Conservation (phyloP, 2,329 filamentous ascomycete species). For the Colletotrichum sp. region DNA sequence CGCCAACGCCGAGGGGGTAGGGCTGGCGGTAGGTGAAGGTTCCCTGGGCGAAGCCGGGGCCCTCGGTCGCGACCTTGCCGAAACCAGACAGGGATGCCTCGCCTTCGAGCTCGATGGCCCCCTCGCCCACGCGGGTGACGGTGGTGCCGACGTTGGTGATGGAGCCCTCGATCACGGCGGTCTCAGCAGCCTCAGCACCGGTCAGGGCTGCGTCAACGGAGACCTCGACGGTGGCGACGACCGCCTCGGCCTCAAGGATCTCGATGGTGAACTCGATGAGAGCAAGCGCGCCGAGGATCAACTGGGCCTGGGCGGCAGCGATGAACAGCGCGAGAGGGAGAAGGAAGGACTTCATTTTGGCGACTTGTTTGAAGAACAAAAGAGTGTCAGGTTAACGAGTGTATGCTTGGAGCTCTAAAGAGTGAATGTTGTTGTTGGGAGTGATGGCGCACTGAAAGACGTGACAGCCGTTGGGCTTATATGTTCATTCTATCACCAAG, state of each 20-base stretch:
- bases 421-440: background rate
- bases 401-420: background rate
- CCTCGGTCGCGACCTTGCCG: background rate
- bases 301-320: background rate
- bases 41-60: background rate
- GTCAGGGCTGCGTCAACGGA: background rate
- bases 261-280: background rate
- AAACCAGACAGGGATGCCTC: background rate
- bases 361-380: fast-evolving
- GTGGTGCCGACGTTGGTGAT: background rate
- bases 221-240: background rate
- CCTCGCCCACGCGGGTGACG: background rate
- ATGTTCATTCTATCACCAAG: background rate
- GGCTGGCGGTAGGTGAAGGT: background rate
- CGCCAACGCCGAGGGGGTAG: background rate
- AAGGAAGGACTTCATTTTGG: background rate
- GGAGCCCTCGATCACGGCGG: background rate
- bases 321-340: background rate
- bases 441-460: too few relatives aligned
- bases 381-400: background rate
- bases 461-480: background rate
- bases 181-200: background rate
- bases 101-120: background rate
- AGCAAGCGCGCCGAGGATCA: background rate
- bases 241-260: background rate